Conservation (phyloP, 1,284 basidiomycete species). For the Ustilago crameri region DNA sequence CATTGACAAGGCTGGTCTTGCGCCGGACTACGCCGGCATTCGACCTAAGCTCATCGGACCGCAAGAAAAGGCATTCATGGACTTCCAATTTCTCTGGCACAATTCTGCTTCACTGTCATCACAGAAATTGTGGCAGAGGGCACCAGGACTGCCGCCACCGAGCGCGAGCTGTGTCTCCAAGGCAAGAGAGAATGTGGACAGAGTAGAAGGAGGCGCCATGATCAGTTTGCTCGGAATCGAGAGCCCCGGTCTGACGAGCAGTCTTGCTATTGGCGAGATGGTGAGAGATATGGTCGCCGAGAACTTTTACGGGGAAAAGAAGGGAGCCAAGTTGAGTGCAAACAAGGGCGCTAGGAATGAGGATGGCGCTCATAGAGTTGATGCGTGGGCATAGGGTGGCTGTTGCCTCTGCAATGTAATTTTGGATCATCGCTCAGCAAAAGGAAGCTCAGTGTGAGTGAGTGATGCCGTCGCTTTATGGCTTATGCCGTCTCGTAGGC, state of each 20-base stretch:
- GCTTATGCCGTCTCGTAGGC: too few relatives aligned
- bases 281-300: slow-evolving; percentile 69
- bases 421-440: neutral
- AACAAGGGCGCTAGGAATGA: slow-evolving; percentile 59
- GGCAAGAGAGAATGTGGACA: slow-evolving; percentile 10
- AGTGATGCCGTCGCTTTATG: too few relatives aligned
- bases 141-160: slow-evolving; percentile 20
- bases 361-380: slow-evolving; percentile 43
- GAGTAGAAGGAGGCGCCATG: slow-evolving; percentile 46
- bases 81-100: slow-evolving; percentile 74
- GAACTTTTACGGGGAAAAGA: slow-evolving; percentile 67
- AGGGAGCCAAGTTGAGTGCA: neutral
- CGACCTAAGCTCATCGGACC: slow-evolving; percentile 87
- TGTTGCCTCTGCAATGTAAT: neutral
- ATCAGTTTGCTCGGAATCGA: slow-evolving; percentile 73
- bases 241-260: slow-evolving; percentile 72
- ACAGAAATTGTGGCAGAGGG: slow-evolving; percentile 61
- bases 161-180: slow-evolving; percentile 23
- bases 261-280: slow-evolving; percentile 71
- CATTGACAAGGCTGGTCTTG: slow-evolving; percentile 76
- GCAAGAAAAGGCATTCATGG: slow-evolving; percentile 78
- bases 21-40: slow-evolving; percentile 90
- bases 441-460: neutral
- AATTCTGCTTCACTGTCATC: slow-evolving; percentile 35
- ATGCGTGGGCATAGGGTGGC: slow-evolving; percentile 46